These are phyloP conservation scores for Candida sp. DNA, from an alignment of 1,139 yeast species.

Conservation along the genomic window DNA sequence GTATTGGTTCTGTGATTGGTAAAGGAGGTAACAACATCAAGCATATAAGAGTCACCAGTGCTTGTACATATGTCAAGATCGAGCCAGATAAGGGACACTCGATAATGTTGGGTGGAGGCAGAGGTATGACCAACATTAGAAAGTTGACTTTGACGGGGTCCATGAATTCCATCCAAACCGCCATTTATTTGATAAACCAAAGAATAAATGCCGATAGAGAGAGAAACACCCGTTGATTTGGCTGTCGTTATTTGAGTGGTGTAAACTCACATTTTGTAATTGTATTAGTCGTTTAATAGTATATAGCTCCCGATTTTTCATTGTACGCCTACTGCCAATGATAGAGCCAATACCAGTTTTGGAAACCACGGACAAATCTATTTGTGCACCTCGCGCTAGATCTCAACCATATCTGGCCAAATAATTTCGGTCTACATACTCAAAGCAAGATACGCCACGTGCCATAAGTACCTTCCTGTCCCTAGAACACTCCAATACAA, in stretches of 20 bases:
- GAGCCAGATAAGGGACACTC: slow-evolving; percentile 55
- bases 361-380: too few species aligned
- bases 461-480: too few species aligned
- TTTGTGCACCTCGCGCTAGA: too few species aligned
- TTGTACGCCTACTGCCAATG: not conserved
- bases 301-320: not conserved
- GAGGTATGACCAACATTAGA: slow-evolving; percentile 60
- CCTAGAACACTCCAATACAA: too few species aligned
- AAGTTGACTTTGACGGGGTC: slow-evolving; percentile 75
- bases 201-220: slow-evolving; percentile 70
- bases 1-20: slow-evolving; percentile 87
- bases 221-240: slow-evolving; percentile 29
- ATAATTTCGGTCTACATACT: too few species aligned
- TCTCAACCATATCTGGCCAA: too few species aligned
- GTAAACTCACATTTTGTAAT: not conserved
- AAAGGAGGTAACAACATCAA: slow-evolving; percentile 85
- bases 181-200: slow-evolving; percentile 77
- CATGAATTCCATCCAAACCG: slow-evolving; percentile 72
- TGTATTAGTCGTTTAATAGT: not conserved
- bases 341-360: not conserved
- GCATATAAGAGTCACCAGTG: slow-evolving; percentile 77
- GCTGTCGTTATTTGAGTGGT: too few species aligned
- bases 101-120: slow-evolving; percentile 58
- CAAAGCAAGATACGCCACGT: too few species aligned
- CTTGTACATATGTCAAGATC: slow-evolving; percentile 73